A percentile compares a stretch with the other conserved stretches of the same genome.
Evolutionary conservation across 2,329 filamentous ascomycete genomes (phyloP).

Genomic region (Apiospora hydei): DNA sequence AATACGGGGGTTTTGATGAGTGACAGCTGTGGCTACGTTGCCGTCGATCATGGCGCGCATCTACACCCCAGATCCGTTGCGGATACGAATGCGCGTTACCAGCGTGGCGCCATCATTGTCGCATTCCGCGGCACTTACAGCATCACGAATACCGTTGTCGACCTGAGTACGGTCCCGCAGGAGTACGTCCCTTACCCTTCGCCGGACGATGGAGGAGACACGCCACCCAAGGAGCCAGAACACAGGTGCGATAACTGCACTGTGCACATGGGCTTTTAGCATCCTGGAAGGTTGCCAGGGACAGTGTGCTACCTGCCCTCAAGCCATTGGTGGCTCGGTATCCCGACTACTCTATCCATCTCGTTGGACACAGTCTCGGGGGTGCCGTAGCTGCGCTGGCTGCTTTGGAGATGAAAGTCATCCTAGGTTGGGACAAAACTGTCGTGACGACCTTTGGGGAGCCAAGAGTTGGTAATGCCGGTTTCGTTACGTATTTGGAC

Average conservation of each 20-base stretch:
- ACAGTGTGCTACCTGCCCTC: constrained; percentile 72
- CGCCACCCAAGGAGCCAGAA: constrained; percentile 45
- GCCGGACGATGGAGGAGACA: constrained; percentile 50
- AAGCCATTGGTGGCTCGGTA: constrained; percentile 64
- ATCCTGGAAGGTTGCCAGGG: constrained; percentile 81
- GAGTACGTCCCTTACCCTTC: constrained; percentile 88
- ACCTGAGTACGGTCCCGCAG: constrained; percentile 88
- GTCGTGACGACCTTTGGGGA: constrained; percentile 92
- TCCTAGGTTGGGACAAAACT: constrained; percentile 77
- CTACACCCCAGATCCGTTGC: constrained; percentile 28
- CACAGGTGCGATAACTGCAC: constrained; percentile 83
- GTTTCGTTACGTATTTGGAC: constrained; percentile 63
- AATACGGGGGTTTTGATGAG: constrained; percentile 86
- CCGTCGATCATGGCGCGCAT: constrained; percentile 72
- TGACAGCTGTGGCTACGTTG: constrained; percentile 94
- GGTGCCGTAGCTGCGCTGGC: constrained; percentile 91
- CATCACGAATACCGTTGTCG: constrained; percentile 87
- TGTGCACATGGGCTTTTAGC: constrained; percentile 89
- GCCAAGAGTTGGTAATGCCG: constrained; percentile 70
- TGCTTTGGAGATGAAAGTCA: constrained; percentile 76
- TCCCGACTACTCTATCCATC: constrained; percentile 74
- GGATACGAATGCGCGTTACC: constrained; percentile 25
- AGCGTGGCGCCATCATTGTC: constrained; percentile 68
- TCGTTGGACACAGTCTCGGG: constrained; percentile 91
- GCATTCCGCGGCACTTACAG: constrained; percentile 96